Conservation (phyloP, 2,329 filamentous ascomycete species). For the Onygenales sp. region DNA sequence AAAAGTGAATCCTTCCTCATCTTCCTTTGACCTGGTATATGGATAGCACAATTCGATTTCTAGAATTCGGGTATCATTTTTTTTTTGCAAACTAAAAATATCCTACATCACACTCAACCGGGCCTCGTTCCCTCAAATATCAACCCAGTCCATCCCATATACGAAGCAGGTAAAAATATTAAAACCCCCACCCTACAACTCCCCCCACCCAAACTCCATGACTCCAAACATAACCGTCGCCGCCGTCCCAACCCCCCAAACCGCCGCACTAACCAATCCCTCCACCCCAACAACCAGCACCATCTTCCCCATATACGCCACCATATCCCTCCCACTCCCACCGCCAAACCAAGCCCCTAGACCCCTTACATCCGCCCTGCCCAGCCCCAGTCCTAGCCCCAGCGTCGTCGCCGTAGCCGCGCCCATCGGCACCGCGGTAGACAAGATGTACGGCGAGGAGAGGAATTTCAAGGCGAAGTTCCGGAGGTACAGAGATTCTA, state of each 20-base stretch:
- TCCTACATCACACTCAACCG: too few species aligned
- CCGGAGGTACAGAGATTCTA: slow-evolving; percentile 32
- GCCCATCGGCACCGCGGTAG: slow-evolving; percentile 9
- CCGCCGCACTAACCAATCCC: slow-evolving; percentile 24
- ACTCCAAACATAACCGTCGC: slow-evolving; percentile 30
- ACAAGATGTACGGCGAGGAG: slow-evolving; percentile 13
- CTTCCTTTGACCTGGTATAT: too few species aligned
- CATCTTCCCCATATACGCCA: slow-evolving; percentile 28
- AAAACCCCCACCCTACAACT: slow-evolving; percentile 3
- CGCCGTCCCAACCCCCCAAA: slow-evolving; percentile 30
- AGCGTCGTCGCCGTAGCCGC: slow-evolving; percentile 2
- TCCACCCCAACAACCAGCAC: slow-evolving; percentile 28
- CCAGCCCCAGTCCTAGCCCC: slow-evolving; percentile 1
- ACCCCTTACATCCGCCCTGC: slow-evolving; percentile 21
- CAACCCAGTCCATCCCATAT: too few species aligned
- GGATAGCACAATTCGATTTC: too few species aligned
- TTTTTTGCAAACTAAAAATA: too few species aligned
- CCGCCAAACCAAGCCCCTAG: slow-evolving; percentile 28
- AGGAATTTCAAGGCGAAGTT: slow-evolving; percentile 30
- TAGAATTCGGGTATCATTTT: too few species aligned
- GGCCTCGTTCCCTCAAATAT: too few species aligned
- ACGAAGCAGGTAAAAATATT: too few species aligned
- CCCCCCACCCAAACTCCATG: slow-evolving; percentile 32
- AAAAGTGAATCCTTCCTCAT: too few species aligned
- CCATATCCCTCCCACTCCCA: slow-evolving; percentile 18